Conservation (phyloP, 73 alveolate genomes). For the Stentor coeruleus region DNA sequence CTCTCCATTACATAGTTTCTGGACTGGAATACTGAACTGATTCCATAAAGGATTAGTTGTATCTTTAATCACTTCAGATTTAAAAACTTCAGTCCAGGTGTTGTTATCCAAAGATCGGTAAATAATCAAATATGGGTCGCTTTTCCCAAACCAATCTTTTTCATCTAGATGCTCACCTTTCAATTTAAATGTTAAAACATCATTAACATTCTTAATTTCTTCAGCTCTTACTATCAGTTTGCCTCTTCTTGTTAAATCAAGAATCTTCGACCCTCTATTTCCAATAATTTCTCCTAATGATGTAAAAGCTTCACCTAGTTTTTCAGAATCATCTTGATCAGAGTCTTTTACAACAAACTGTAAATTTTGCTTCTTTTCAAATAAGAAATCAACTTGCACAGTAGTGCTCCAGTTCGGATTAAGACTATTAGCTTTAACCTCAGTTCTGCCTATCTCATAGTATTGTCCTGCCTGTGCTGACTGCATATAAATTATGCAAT, state of each 20-base stretch:
- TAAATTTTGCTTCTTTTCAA: not conserved
- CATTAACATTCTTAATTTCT: not conserved
- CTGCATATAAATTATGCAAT: not conserved
- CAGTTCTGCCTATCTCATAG: not conserved
- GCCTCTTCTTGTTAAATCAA: not conserved
- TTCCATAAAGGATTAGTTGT: not conserved
- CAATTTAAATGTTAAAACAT: not conserved
- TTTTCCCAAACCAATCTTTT: constrained; percentile 11
- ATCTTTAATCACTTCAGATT: not conserved
- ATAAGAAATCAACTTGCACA: not conserved
- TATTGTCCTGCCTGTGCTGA: not conserved
- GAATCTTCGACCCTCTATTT: not conserved
- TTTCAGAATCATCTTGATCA: not conserved
- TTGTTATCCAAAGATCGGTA: too few species aligned
- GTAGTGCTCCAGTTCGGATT: not conserved
- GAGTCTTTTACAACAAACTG: constrained; percentile 48
- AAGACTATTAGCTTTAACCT: not conserved
- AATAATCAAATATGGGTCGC: constrained; percentile 17
- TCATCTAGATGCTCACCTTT: not conserved
- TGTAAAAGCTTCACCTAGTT: not conserved
- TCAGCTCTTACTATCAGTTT: constrained; percentile 26
- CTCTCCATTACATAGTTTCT: not conserved
- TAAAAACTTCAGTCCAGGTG: not conserved
- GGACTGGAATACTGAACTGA: not conserved
- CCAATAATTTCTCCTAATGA: not conserved